Evolutionary conservation across 371 early-diverging fungal species (phyloP).

Genomic region (Circinella umbellata): DNA sequence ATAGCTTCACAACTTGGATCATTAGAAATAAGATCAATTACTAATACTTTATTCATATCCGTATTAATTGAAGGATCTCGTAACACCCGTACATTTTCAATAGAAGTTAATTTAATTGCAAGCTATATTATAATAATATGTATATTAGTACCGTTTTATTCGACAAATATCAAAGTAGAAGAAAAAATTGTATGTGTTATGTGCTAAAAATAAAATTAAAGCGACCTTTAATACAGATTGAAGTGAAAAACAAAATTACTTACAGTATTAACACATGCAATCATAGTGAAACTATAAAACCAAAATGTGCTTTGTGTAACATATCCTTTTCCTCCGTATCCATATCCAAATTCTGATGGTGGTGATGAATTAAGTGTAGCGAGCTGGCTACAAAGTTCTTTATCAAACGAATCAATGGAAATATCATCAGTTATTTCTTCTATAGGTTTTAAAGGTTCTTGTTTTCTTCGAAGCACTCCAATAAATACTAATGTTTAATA

Average conservation of each 20-base stretch:
- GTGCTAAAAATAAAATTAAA: too few relatives aligned
- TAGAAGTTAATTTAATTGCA: slow-evolving; percentile 37
- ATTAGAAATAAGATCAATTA: slow-evolving; percentile 16
- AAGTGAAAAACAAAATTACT: slow-evolving; percentile 2
- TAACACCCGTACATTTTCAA: slow-evolving; percentile 28
- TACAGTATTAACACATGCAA: slow-evolving; percentile 44
- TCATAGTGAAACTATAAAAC: slow-evolving; percentile 47
- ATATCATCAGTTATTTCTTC: background rate
- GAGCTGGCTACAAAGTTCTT: background rate
- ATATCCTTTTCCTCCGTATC: slow-evolving; percentile 45
- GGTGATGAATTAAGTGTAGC: background rate
- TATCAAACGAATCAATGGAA: slow-evolving; percentile 8
- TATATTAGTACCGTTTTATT: too few relatives aligned
- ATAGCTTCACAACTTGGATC: slow-evolving; percentile 13
- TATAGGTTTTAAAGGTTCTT: background rate
- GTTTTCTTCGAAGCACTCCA: slow-evolving; percentile 6
- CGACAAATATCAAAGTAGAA: too few relatives aligned
- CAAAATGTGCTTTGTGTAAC: slow-evolving; percentile 46
- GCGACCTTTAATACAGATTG: too few relatives aligned
- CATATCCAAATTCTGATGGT: slow-evolving; percentile 32
- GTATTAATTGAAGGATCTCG: slow-evolving; percentile 6
- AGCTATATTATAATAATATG: slow-evolving; percentile 20
- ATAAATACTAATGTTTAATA: background rate
- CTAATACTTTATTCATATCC: slow-evolving; percentile 13
- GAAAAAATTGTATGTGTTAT: too few relatives aligned